These are phyloP conservation scores for Rhizopogon vesiculosus DNA, from an alignment of 768 basidiomycete genomes.

Conservation along the genomic window DNA sequence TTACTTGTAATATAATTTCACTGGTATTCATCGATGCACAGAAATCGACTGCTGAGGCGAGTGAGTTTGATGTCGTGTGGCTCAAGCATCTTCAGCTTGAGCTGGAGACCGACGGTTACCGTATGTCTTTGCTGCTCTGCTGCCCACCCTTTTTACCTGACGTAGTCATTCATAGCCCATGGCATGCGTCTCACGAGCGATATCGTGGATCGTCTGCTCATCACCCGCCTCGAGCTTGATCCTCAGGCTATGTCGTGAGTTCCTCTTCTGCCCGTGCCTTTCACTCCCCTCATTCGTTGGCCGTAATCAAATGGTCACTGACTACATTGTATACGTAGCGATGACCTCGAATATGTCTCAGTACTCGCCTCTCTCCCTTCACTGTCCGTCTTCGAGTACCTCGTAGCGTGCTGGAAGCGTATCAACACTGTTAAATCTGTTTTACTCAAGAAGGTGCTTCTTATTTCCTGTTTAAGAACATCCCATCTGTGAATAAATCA, in stretches of 20 bases:
- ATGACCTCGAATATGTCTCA: slow-evolving; percentile 69
- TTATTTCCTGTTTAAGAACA: background rate
- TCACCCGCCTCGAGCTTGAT: slow-evolving; percentile 79
- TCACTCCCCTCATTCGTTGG: background rate
- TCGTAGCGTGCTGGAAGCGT: slow-evolving; percentile 92
- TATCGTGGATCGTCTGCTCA: slow-evolving; percentile 73
- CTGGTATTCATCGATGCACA: slow-evolving; percentile 20
- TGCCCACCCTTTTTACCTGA: background rate
- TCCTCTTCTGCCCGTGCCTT: background rate
- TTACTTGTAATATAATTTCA: background rate
- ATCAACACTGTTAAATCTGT: slow-evolving; percentile 50
- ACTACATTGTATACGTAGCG: slow-evolving; percentile 33
- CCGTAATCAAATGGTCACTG: slow-evolving; percentile 4
- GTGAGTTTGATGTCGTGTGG: slow-evolving; percentile 72
- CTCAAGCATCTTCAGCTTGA: slow-evolving; percentile 74
- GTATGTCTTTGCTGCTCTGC: slow-evolving; percentile 24
- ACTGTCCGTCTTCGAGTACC: slow-evolving; percentile 81
- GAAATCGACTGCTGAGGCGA: slow-evolving; percentile 56
- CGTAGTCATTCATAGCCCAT: slow-evolving; percentile 19
- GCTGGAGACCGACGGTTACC: slow-evolving; percentile 51
- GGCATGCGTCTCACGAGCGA: slow-evolving; percentile 47
- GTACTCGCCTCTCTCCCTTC: slow-evolving; percentile 74
- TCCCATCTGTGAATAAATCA: slow-evolving; percentile 32
- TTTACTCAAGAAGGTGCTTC: slow-evolving; percentile 58
- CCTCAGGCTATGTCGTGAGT: slow-evolving; percentile 67